Conservation (phyloP, 148 eudicot genomes). For the Fagopyrum homotropicum region DNA sequence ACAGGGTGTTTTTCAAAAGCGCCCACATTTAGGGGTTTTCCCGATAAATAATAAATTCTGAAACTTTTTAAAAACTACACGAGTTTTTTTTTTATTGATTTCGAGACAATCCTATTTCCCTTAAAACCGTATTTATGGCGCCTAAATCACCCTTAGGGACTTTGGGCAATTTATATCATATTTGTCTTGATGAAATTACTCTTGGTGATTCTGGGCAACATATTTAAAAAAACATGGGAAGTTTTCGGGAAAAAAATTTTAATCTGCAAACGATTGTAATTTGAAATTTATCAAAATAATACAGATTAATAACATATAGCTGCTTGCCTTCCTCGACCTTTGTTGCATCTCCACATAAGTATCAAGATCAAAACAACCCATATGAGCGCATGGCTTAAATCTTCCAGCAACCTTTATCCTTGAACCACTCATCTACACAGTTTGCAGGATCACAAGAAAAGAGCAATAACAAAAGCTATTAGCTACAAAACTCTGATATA, state of each 20-base stretch:
- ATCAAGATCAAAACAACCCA: conserved; percentile 83
- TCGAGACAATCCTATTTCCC: neutral
- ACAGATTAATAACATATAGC: neutral
- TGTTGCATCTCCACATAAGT: conserved; percentile 63
- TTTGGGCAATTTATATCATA: neutral
- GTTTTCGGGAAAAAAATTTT: neutral
- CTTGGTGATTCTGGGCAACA: neutral
- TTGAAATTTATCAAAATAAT: neutral
- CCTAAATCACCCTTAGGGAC: neutral
- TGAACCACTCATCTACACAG: conserved; percentile 69
- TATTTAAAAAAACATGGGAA: neutral
- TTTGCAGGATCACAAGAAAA: neutral
- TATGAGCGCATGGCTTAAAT: conserved; percentile 67
- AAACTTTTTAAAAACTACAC: neutral
- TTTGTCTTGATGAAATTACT: neutral
- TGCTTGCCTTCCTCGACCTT: conserved; percentile 69
- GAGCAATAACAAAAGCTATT: neutral
- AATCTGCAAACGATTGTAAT: neutral
- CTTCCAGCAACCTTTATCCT: conserved; percentile 82
- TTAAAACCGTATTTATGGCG: neutral
- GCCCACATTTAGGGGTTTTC: neutral
- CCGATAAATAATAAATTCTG: neutral
- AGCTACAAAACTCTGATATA: neutral
- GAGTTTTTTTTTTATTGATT: neutral
- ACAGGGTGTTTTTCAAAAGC: neutral